phyloP scores from a whole-genome alignment of 2,329 filamentous ascomycete species.

The Hypoxylon sp. region DNA sequence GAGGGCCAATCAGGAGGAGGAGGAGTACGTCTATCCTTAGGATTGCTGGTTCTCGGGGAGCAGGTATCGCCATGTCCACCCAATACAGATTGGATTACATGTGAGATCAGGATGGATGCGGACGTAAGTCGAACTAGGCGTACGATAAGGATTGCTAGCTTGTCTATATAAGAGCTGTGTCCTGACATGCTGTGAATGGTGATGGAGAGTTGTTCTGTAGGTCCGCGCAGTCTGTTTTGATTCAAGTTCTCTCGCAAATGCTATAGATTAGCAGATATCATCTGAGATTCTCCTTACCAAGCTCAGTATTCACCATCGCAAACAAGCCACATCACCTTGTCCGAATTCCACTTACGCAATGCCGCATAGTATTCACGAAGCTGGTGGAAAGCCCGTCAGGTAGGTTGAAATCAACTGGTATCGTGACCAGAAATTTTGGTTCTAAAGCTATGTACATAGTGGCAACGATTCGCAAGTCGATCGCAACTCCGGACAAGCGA shows the following conservation, averaged over 20 bases:
- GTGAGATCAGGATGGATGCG: conserved; percentile 21
- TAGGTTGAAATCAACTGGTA: conserved; percentile 28
- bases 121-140: conserved; percentile 10
- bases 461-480: conserved; percentile 4
- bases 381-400: conserved; percentile 29
- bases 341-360: conserved; percentile 25
- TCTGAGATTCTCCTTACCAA: no score
- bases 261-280: no score
- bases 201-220: conserved; percentile 7
- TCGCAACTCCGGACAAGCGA: conserved; percentile 4
- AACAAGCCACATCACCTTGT: conserved; percentile 1
- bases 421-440: conserved; percentile 4
- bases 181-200: conserved; percentile 5
- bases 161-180: conserved; percentile 30
- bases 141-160: conserved; percentile 13
- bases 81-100: conserved; percentile 20
- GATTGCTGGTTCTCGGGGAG: no score
- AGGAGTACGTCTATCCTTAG: conserved; percentile 24
- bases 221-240: conserved; percentile 35
- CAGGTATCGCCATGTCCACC: no score
- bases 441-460: conserved; percentile 38
- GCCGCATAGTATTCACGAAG: conserved; percentile 39
- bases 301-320: no score
- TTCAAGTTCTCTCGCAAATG: no score
- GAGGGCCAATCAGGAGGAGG: conserved; percentile 42